Conservation (phyloP, 768 basidiomycete species). For the Terana coerulea region DNA sequence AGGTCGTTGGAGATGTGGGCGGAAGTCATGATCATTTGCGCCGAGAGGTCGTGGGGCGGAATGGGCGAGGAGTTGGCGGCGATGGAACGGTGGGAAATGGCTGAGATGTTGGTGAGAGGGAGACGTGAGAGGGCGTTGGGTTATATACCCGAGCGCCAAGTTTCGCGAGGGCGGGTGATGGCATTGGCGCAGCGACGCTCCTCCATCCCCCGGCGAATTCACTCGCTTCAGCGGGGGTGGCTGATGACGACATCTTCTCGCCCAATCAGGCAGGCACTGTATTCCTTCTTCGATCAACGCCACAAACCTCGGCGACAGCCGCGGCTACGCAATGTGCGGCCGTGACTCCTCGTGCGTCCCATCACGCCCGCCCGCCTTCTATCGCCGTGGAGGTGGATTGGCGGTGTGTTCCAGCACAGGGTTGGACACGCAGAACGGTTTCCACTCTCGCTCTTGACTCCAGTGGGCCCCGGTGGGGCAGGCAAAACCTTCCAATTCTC, state of each 20-base stretch:
- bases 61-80: not conserved
- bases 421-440: too few relatives aligned
- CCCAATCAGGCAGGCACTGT: conserved; percentile 1
- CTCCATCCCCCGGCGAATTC: not conserved
- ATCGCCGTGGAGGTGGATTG: too few relatives aligned
- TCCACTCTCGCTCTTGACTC: too few relatives aligned
- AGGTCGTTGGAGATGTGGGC: conserved; percentile 16
- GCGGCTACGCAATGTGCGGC: too few relatives aligned
- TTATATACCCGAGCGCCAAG: conserved; percentile 5
- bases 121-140: not conserved
- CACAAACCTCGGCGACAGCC: conserved; percentile 3
- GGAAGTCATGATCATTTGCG: conserved; percentile 15
- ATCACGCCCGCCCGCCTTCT: too few relatives aligned
- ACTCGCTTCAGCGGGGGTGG: not conserved
- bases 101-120: not conserved
- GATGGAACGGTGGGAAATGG: not conserved
- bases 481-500: too few relatives aligned
- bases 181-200: not conserved
- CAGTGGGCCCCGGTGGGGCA: too few relatives aligned
- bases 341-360: too few relatives aligned
- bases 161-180: not conserved
- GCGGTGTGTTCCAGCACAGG: too few relatives aligned
- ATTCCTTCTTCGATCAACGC: conserved; percentile 1
- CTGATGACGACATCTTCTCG: conserved; percentile 4
- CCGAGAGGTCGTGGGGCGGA: not conserved